Evolutionary conservation across 1,139 yeast species (phyloP), one percentile per base, ranked within the genome.

Genomic region (Geotrichum histeridarum): DNA sequence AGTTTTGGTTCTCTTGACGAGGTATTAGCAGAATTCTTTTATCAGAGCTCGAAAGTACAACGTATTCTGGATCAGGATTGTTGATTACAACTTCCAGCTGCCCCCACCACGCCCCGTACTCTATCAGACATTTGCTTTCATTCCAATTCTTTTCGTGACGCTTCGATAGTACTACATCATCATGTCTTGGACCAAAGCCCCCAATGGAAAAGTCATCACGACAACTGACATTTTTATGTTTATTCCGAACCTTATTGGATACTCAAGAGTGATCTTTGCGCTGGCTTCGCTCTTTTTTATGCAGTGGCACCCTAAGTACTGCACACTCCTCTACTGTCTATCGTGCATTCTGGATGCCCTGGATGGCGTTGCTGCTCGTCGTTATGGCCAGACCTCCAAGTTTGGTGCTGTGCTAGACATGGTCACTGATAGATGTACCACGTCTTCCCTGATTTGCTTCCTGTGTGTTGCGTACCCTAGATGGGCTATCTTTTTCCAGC

Each of bases 361-460:
- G 61, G 99, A 94, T 69, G 99, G 99, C 4, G 84, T 86, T 57
- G 96, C 96, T 53, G 99, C 99, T 8, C 80, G 99, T 59, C 80
- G 80, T 65, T 89, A 77, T 70, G 82, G 86, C 67, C 99, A 94
- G 70, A 87, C 96, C 14, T 88, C 97, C 38, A 80, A 82, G 62
- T 89, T 90, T 64, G 99, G 99, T 37, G 98, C 99, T 12, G 96
- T 94, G 22, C 78, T 94, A 64, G 99, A 94, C 72, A 94, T 94
- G 99, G 98, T 94, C 38, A 93, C 99, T 32, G 99, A 94, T 68
- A 79, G 99, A 67, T 93, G 98, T 69, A 93, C 99, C 30, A 94
- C 99, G 0, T 82, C 95, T 12, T 86, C 96, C 22, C 77, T 94
- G 65, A 83, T 90, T 63, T 90, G 95, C 68, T 93, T 81, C 70